Conservation (phyloP, 2,329 filamentous ascomycete species). For the Decorospora gaudefroyi region DNA sequence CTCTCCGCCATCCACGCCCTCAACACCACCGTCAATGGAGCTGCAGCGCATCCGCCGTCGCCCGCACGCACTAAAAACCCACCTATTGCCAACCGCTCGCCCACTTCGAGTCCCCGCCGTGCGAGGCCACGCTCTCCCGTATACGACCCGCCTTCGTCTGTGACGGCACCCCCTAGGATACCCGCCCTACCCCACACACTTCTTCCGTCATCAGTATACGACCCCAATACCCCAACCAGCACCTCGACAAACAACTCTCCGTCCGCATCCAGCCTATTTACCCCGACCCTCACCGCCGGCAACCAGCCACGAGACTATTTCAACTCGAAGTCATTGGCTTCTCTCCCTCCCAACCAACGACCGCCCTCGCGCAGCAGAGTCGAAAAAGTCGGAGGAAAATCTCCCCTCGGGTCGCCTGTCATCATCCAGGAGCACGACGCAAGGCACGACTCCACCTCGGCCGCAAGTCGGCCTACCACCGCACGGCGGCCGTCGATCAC, state of each 20-base stretch:
- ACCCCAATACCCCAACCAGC: conserved; percentile 44
- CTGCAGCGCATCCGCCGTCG: conserved; percentile 38
- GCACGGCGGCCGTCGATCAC: conserved; percentile 28
- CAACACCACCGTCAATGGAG: conserved; percentile 39
- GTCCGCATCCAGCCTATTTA: conserved; percentile 44
- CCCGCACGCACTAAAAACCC: conserved; percentile 24
- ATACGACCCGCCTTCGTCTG: conserved; percentile 35
- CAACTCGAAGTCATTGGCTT: conserved; percentile 35
- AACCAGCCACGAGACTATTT: conserved; percentile 48
- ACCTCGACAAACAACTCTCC: conserved; percentile 36
- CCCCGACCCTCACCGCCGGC: conserved; percentile 34
- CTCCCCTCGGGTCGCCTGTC: conserved; percentile 45
- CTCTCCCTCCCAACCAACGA: conserved; percentile 22
- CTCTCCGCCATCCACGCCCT: conserved; percentile 32
- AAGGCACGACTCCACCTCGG: conserved; percentile 32
- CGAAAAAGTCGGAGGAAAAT: conserved; percentile 38
- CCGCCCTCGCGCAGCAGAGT: conserved; percentile 39
- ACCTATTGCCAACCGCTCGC: conserved; percentile 35
- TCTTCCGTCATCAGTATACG: conserved; percentile 46
- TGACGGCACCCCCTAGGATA: conserved; percentile 43
- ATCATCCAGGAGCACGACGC: conserved; percentile 42
- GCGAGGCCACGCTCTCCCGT: conserved; percentile 39
- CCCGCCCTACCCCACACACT: conserved; percentile 36
- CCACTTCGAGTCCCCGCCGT: conserved; percentile 46
- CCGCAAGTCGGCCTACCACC: conserved; percentile 27